These are phyloP conservation scores for Boletus vermiculosoides DNA, from an alignment of 768 basidiomycete species.

Conservation along the genomic window DNA sequence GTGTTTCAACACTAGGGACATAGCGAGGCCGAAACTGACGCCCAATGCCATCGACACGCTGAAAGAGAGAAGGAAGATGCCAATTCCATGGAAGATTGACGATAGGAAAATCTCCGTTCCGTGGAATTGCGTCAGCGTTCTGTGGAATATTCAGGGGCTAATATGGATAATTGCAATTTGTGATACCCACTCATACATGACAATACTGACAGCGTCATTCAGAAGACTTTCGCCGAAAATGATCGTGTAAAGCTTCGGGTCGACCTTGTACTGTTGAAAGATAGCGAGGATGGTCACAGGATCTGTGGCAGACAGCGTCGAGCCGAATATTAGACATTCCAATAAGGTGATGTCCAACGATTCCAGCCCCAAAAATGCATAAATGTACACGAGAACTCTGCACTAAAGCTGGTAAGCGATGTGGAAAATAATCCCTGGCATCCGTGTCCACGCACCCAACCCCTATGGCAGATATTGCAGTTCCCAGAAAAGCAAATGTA, in stretches of 20 bases:
- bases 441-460: slow-evolving; percentile 68
- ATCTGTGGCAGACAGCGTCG: slow-evolving; percentile 95
- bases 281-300: slow-evolving; percentile 98
- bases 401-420: slow-evolving; percentile 48
- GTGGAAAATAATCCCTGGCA: background rate
- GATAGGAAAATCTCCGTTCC: slow-evolving; percentile 82
- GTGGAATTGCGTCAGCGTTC: slow-evolving; percentile 90
- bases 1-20: slow-evolving; percentile 93
- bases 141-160: slow-evolving; percentile 31
- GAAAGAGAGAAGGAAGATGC: slow-evolving; percentile 96
- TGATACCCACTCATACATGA: slow-evolving; percentile 95
- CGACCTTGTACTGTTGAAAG: slow-evolving; percentile 98
- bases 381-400: slow-evolving; percentile 92
- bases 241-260: slow-evolving; percentile 94
- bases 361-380: slow-evolving; percentile 90
- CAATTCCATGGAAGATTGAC: slow-evolving; percentile 94
- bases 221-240: slow-evolving; percentile 97
- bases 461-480: slow-evolving; percentile 94
- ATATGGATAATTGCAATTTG: background rate
- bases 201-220: slow-evolving; percentile 99
- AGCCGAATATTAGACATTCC: slow-evolving; percentile 95
- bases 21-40: slow-evolving; percentile 84
- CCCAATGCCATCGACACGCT: slow-evolving; percentile 93
- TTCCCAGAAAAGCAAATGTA: slow-evolving; percentile 90
- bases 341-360: slow-evolving; percentile 80